Base-by-base conservation (phyloP, 2,329 filamentous ascomycete genomes). In the Metarhizium anisopliae region DNA sequence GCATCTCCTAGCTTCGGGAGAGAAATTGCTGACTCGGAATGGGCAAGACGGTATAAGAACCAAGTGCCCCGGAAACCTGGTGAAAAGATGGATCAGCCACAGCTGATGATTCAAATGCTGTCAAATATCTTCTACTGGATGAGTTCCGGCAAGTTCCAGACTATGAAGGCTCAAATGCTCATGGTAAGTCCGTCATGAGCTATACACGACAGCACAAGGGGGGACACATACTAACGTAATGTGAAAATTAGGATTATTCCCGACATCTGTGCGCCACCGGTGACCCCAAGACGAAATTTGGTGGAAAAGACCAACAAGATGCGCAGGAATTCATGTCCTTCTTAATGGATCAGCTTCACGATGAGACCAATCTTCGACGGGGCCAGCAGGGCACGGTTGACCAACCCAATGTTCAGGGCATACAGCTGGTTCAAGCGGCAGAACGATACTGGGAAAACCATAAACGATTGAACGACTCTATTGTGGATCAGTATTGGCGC, bases 301-400 rank as follows among this genome's bases (percentile, higher is more conserved):
- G 86, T 14, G 86, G 89, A 45, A 77, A 78, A 29, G 75, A 83
- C 52, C 93, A 97, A 67, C 94, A 97, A 71, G 94, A 99, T 66
- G 87, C 91, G 2, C 88, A 92, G 61, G 94, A 97, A 64, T 95
- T 95, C 62, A 85, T 93, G 61, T 84, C 85, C 50, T 96, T 95
- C 66, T 70, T 96, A 30, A 78, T 95, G 42, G 85, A 89, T 54
- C 85, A 87, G 61, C 77, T 97, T 13, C 87, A 93, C 62, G 89
- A 94, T 66, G 94, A 99, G 70, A 85, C 95, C 5, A 95, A 96
- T 67, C 68, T 67, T 30, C 69, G 69, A 14, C 73, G 76, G n/a
- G 75, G 85, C 57, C 75, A 58, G 20, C 60, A 66, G 20, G 68
- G 69, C 53, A 62, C 61, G 4, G 62, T 62, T 1, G 45, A 58